These are phyloP conservation scores for Asterella californica DNA, from an alignment of 225 moss, liverwort and hornwort species.

Conservation along the genomic window DNA sequence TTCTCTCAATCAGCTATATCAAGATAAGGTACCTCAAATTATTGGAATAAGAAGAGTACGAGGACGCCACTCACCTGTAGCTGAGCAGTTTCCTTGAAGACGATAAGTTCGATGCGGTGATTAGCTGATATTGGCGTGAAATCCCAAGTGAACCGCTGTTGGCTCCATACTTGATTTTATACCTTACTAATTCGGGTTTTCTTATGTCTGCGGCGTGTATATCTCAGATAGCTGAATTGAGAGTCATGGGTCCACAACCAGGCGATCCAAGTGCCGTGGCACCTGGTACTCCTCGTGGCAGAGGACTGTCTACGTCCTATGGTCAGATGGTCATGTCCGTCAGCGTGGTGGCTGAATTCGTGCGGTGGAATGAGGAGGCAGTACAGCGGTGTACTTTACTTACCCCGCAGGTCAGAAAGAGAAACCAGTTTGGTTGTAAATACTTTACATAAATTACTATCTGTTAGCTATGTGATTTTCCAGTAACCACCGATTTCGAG, in stretches of 20 bases:
- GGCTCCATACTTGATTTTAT: too few species aligned
- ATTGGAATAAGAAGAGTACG: background rate
- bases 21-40: slow-evolving; percentile 52
- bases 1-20: slow-evolving; percentile 67
- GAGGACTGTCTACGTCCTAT: slow-evolving; percentile 15
- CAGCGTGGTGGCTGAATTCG: slow-evolving; percentile 71
- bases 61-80: background rate
- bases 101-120: background rate
- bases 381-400: slow-evolving; percentile 74
- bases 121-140: too few species aligned
- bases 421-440: background rate
- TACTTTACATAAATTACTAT: background rate
- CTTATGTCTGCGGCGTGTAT: background rate
- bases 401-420: slow-evolving; percentile 57
- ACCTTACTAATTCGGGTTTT: too few species aligned
- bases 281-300: slow-evolving; percentile 11
- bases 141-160: background rate
- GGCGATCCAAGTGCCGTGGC: slow-evolving; percentile 17
- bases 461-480: background rate
- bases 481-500: background rate
- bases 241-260: slow-evolving; percentile 24
- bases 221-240: slow-evolving; percentile 35
- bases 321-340: slow-evolving; percentile 50
- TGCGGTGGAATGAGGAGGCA: slow-evolving; percentile 90
- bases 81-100: background rate